Evolutionary conservation across 139 green algal genomes (phyloP), one percentile per base, ranked within the genome.

Genomic region (Asterochloris sp.): DNA sequence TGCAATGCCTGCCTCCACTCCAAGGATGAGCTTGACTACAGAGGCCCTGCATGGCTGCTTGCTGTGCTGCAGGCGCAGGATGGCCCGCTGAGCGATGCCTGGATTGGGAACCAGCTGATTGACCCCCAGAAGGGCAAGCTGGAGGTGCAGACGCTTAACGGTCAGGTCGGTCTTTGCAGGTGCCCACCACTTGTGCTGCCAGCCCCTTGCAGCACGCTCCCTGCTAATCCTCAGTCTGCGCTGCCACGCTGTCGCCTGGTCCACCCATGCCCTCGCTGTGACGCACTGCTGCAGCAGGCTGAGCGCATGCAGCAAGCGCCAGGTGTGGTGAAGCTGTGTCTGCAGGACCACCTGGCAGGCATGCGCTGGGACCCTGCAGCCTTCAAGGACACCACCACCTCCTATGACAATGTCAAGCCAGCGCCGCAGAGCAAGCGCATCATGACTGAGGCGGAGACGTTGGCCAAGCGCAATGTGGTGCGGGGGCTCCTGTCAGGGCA

Each of bases 61-160:
- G 11, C 26, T 69, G 8, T 74, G 61, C 24, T 82, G 78, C 78
- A 82, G 78, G 63, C 15, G 9, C 27, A 74, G 26, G 63, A 74
- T 24, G 28, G 28, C 11, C 13, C 78, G 9, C 27, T 74, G 26
- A 73, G 23, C 28, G 78, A 82, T 74, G 62, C 78, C 14, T 82
- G 78, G 78, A 82, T 82, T 28, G 78, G 78, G 0, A 82, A 82
- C 78, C 73, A 74, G 78, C 78, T 82, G 78, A 82, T 82, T 64
- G 78, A 82, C 28, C 78, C 78, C 11, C 27, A 14, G 62, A 82
- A 82, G 26, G 78, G 78, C 23, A 73, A 74, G 63, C 78, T 63
- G 15, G 78, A 82, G 15, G 78, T 82, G 61, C 61, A 73, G 61
- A 82, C 78, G 10, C 27, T 66, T 12, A 82, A 82, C 63, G 62